Percentiles rank a stretch among this genome's conserved stretches.
Evolutionary conservation across 2,329 filamentous ascomycete species (phyloP).

Genomic region (Celoporthe dispersa): DNA sequence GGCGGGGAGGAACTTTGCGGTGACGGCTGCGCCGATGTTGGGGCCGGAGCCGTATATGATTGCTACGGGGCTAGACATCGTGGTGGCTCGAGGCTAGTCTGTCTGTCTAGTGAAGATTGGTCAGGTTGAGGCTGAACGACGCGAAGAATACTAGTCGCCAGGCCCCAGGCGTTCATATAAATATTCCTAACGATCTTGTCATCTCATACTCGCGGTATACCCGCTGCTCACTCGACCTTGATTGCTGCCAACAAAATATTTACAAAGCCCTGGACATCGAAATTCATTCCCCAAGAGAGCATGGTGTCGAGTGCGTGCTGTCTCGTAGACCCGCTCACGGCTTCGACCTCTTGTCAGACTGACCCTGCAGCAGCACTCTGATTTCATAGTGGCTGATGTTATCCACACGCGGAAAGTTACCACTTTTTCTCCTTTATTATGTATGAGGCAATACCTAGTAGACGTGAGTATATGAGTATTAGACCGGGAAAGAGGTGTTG

Average conservation of each 20-base stretch:
- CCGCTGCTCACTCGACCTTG: neutral
- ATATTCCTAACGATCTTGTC: neutral
- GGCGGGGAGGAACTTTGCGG: conserved; percentile 13
- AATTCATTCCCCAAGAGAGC: neutral
- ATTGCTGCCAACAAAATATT: neutral
- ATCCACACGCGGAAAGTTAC: neutral
- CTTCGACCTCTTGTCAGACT: too few relatives aligned
- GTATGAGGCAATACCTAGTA: neutral
- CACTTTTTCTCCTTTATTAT: neutral
- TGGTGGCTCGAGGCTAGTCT: neutral
- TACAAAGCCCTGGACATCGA: neutral
- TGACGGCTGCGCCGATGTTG: conserved; percentile 21
- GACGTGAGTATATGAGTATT: neutral
- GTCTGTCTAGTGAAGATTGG: neutral
- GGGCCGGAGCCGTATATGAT: conserved; percentile 24
- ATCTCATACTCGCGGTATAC: neutral
- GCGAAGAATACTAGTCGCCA: neutral
- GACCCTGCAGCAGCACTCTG: neutral
- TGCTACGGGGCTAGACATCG: conserved; percentile 12
- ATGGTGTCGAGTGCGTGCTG: too few relatives aligned
- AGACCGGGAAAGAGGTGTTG: neutral
- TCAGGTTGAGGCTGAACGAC: neutral
- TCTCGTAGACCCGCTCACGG: too few relatives aligned
- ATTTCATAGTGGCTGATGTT: neutral
- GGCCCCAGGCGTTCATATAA: neutral